A percentile compares a stretch with the other conserved stretches of the same genome.
Evolutionary conservation across 2,329 filamentous ascomycete genomes (phyloP).

Genomic region (Apiospora rasikravindrae): DNA sequence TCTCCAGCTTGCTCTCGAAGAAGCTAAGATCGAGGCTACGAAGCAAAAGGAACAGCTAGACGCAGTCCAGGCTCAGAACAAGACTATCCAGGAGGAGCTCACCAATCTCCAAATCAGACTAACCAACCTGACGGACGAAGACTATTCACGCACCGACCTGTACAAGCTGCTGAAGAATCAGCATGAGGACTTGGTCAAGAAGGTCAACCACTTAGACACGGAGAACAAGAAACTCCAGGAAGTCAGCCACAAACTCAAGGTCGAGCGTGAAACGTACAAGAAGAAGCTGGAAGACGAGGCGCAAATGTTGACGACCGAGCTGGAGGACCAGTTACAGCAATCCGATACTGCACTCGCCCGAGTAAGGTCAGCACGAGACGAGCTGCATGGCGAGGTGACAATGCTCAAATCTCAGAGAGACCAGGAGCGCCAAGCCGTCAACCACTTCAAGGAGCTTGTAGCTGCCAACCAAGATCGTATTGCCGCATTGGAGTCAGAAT

Average conservation of each 20-base stretch:
- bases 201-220: slow-evolving; percentile 89
- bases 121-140: slow-evolving; percentile 83
- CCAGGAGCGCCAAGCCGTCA: slow-evolving; percentile 70
- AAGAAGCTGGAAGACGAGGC: slow-evolving; percentile 82
- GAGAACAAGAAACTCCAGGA: slow-evolving; percentile 84
- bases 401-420: slow-evolving; percentile 82
- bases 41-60: slow-evolving; percentile 92
- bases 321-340: slow-evolving; percentile 80
- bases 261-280: slow-evolving; percentile 83
- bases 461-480: slow-evolving; percentile 83
- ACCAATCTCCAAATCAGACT: slow-evolving; percentile 72
- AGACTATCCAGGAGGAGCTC: slow-evolving; percentile 76
- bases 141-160: slow-evolving; percentile 89
- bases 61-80: slow-evolving; percentile 77
- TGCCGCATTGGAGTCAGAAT: slow-evolving; percentile 78
- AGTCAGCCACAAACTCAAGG: slow-evolving; percentile 82
- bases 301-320: slow-evolving; percentile 73
- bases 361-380: slow-evolving; percentile 83
- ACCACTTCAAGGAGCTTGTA: slow-evolving; percentile 81
- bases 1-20: slow-evolving; percentile 76
- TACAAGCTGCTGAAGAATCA: slow-evolving; percentile 92
- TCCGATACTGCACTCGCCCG: slow-evolving; percentile 85
- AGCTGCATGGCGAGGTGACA: slow-evolving; percentile 79
- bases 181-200: slow-evolving; percentile 90
- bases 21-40: slow-evolving; percentile 74